A percentile compares a stretch with the other conserved stretches of the same genome.
phyloP scores from a whole-genome alignment of 202 grass and related monocot genomes.

The Carex arenaria region DNA sequence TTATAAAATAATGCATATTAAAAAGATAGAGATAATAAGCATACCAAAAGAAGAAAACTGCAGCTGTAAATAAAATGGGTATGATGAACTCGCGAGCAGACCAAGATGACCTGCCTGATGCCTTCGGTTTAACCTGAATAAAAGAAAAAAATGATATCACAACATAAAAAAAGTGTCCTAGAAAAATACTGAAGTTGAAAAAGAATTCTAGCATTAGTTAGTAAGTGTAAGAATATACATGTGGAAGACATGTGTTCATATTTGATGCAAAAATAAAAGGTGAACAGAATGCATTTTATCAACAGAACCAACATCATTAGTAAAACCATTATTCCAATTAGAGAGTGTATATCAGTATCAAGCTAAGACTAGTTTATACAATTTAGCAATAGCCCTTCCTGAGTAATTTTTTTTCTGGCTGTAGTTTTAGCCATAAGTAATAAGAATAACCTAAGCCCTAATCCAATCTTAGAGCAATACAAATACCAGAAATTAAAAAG shows the following conservation, averaged over 20 bases:
- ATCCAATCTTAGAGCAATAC: not conserved
- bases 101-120: constrained; percentile 71
- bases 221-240: not conserved
- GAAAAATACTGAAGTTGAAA: not conserved
- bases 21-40: not conserved
- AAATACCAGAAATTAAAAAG: not conserved
- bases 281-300: not conserved
- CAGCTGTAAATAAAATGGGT: constrained; percentile 73
- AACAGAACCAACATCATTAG: not conserved
- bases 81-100: constrained; percentile 90
- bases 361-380: not conserved
- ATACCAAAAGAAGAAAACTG: constrained; percentile 77
- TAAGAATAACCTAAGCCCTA: not conserved
- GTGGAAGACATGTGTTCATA: not conserved
- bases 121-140: constrained; percentile 91
- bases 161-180: constrained; percentile 5
- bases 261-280: not conserved
- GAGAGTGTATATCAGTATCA: not conserved
- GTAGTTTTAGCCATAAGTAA: not conserved
- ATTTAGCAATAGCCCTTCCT: not conserved
- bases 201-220: not conserved
- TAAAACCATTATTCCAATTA: not conserved
- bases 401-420: not conserved
- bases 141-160: constrained; percentile 9
- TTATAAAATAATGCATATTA: not conserved